These are phyloP conservation scores for Chondrus crispus DNA, from an alignment of 23 red algal genomes.

Conservation along the genomic window DNA sequence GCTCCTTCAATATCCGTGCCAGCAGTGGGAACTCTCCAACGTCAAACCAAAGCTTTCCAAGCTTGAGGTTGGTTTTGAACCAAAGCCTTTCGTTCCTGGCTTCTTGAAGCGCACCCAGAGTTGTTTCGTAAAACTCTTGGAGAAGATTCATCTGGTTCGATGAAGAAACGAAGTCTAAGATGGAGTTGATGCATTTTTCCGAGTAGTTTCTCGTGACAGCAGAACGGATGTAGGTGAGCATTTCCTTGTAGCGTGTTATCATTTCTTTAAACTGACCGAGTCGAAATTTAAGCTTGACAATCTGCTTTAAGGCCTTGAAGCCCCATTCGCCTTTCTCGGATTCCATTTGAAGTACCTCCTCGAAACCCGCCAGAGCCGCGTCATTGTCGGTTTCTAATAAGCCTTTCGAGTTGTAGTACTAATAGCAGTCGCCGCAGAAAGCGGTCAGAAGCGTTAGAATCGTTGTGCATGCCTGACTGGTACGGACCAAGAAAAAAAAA, in stretches of 20 bases:
- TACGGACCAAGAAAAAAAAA: too few species aligned
- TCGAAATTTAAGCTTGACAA: conserved; percentile 83
- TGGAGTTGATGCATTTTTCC: conserved; percentile 88
- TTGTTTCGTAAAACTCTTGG: conserved; percentile 82
- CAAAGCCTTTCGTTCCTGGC: conserved; percentile 88
- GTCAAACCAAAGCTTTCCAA: conserved; percentile 91
- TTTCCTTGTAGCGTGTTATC: conserved; percentile 75
- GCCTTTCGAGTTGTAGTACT: conserved; percentile 92
- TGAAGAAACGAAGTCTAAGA: conserved; percentile 91
- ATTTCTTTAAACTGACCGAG: conserved; percentile 67
- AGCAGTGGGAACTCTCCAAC: conserved; percentile 72
- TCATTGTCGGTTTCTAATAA: conserved; percentile 63
- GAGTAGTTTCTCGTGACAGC: conserved; percentile 96
- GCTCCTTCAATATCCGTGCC: conserved; percentile 76
- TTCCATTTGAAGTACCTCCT: conserved; percentile 87
- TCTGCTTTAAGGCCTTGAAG: conserved; percentile 96
- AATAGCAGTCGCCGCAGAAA: too few species aligned
- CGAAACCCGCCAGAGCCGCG: conserved; percentile 67
- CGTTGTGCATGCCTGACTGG: too few species aligned
- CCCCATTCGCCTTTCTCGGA: conserved; percentile 90
- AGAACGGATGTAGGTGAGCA: conserved; percentile 91
- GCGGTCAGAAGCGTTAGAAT: too few species aligned
- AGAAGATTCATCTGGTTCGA: conserved; percentile 74
- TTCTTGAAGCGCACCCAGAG: conserved; percentile 71
- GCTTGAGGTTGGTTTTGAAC: conserved; percentile 96